Conservation (phyloP, 2,329 filamentous ascomycete genomes). For the Pyrenophora tritici-repentis region DNA sequence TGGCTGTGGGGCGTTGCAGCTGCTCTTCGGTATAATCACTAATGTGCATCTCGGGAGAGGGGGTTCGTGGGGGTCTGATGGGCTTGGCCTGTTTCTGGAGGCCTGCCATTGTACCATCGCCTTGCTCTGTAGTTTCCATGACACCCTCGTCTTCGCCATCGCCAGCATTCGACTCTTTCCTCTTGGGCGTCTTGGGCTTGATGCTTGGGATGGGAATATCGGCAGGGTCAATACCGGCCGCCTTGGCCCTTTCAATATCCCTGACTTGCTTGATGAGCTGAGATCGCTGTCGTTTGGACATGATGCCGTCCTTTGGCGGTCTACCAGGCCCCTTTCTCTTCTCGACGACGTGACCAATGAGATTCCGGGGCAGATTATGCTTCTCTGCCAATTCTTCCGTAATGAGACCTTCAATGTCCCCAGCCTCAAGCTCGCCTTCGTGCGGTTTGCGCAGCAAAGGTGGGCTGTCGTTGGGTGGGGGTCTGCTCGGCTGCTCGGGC, state of each 20-base stretch:
- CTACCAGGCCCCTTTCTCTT: slow-evolving; percentile 78
- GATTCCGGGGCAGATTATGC: slow-evolving; percentile 45
- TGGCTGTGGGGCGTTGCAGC: slow-evolving; percentile 68
- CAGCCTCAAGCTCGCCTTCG: slow-evolving; percentile 38
- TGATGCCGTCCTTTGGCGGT: slow-evolving; percentile 80
- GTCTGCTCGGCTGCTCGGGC: slow-evolving; percentile 28
- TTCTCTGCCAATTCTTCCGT: slow-evolving; percentile 48
- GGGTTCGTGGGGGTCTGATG: slow-evolving; percentile 56
- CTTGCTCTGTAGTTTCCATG: slow-evolving; percentile 46
- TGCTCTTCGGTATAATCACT: slow-evolving; percentile 75
- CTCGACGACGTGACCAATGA: slow-evolving; percentile 53
- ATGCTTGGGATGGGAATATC: slow-evolving; percentile 41
- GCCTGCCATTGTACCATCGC: slow-evolving; percentile 40
- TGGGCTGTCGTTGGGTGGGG: slow-evolving; percentile 36
- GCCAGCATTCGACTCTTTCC: slow-evolving; percentile 46
- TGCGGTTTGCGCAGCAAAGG: slow-evolving; percentile 34
- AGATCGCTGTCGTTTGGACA: slow-evolving; percentile 76
- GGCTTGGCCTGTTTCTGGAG: slow-evolving; percentile 57
- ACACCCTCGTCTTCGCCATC: slow-evolving; percentile 44
- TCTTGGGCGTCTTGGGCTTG: slow-evolving; percentile 43
- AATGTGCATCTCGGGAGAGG: slow-evolving; percentile 65
- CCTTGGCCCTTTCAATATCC: slow-evolving; percentile 51
- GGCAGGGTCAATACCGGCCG: slow-evolving; percentile 45
- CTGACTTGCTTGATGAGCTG: slow-evolving; percentile 64
- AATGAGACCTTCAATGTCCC: slow-evolving; percentile 41